Base-by-base conservation (phyloP, 2,329 filamentous ascomycete species). In the Arthrobotrys conoides region DNA sequence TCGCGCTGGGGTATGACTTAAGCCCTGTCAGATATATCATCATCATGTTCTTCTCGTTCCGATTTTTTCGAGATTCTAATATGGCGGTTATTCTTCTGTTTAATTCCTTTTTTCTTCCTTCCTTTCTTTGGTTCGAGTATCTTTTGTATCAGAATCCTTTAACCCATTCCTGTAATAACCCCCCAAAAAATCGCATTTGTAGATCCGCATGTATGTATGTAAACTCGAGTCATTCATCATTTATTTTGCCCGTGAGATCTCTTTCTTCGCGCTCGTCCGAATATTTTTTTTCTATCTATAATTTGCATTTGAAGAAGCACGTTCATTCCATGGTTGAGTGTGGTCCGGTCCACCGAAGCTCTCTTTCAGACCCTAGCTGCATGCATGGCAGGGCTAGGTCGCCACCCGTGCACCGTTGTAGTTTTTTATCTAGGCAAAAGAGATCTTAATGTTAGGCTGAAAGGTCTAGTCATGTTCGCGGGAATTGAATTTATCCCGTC, bases 351-450 rank as follows among this genome's bases (percentile, higher is more conserved):
- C 5, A 18, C n/a, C 20, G 18, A 53, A 30, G 49, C 49, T 53
- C 49, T 27, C 14, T 22, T 53, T 53, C n/a, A n/a, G 49, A n/a
- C 48, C n/a, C 41, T 18, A n/a, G n/a, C n/a, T n/a, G n/a, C n/a
- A n/a, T n/a, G n/a, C n/a, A n/a, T n/a, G 46, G n/a, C 18, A 22
- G 12, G 12, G 48, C 48, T 24, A 0, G 24, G 27, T 55, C 4
- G 27, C 27, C 51, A 55, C n/a, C n/a, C n/a, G n/a, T n/a, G 33
- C 14, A 10, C 51, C 24, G 12, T 10, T 10, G 48, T 10, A 38
- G 12, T 30, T 30, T 30, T 38, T 38, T 8, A n/a, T n/a, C 36
- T 8, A 38, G 36, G 36, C 27, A 6, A 30, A 38, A 5, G 2
- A 46, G 1, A 18, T 46, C 14, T 2, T 46, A 46, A 46, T 12